Base-by-base conservation (phyloP, 495 filamentous ascomycete genomes). In the Daldinia caldariorum region DNA sequence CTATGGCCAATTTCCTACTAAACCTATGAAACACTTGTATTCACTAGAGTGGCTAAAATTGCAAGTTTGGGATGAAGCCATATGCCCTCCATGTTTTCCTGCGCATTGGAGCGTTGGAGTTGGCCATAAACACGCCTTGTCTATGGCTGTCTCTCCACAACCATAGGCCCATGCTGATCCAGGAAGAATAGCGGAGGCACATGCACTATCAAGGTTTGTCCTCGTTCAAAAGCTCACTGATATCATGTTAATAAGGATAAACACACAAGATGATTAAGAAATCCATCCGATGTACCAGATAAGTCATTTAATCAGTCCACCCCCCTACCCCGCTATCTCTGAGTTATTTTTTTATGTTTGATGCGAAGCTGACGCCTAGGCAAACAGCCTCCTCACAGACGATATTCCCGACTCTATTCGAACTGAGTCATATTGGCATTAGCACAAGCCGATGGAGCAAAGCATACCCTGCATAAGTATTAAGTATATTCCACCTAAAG, bases 281-380 rank as follows among this genome's bases (percentile, higher is more conserved):
- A 0, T 31, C 12, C 37, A 55, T 59, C 47, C 12, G 14, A 59
- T 18, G 55, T 35, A 55, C 35, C 47, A 20, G 47, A 29, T 49
- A 58, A 47, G 68, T 43, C 39, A 43, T 47, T 45, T 6, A 61
- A 41, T 35, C 20, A 55, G 22, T 38, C 38, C 22, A 50, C 37
- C 49, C 53, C 10, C 51, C 38, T 72, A 69, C 70, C 70, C 70
- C 70, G 58, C 70, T 62, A 60, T 67, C 57, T 58, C 62, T 65
- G 39, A 16, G 39, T 58, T 68, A 49, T 45, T 68, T 68, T 55
- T 45, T 68, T 50, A 26, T 65, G 34, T 61, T 57, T 62, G 61
- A 61, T 72, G 57, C 70, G 55, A 47, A 69, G 61, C 61, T 72
- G 65, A 66, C 65, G 57, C 51, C 50, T 58, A 26, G 39, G 18